Conservation (phyloP, 768 basidiomycete species). For the Glaciozyma martinii region DNA sequence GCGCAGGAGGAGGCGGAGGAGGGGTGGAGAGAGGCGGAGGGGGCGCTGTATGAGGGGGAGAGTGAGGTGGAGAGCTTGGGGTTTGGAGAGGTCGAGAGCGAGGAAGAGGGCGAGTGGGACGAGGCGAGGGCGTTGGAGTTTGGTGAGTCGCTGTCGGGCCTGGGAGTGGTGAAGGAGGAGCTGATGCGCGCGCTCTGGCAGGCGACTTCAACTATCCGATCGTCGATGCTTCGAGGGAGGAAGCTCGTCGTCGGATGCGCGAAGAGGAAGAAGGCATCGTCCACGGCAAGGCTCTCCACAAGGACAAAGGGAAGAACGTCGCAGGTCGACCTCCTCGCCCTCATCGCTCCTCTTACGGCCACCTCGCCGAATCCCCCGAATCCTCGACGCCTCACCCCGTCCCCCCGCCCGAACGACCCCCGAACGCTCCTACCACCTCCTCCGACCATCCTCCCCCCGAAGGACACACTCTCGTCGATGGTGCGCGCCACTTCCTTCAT, state of each 20-base stretch:
- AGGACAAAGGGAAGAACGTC: constrained; percentile 48
- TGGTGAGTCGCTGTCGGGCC: constrained; percentile 52
- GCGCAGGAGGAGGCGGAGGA: constrained; percentile 40
- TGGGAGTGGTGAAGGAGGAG: neutral
- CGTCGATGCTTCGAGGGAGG: constrained; percentile 35
- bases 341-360: constrained; percentile 25
- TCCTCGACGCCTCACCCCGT: neutral
- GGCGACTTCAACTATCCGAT: constrained; percentile 35
- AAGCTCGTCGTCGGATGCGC: constrained; percentile 58
- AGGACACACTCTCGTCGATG: constrained; percentile 1
- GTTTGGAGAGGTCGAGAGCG: constrained; percentile 60
- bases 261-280: constrained; percentile 78
- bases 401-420: neutral
- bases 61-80: constrained; percentile 49
- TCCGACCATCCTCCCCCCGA: constrained; percentile 11
- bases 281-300: constrained; percentile 14
- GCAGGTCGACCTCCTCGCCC: constrained; percentile 44
- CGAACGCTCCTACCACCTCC: constrained; percentile 7
- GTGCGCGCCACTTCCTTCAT: constrained; percentile 24
- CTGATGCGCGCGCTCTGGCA: neutral
- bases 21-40: constrained; percentile 30
- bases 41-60: constrained; percentile 39
- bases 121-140: constrained; percentile 73
- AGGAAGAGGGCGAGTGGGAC: constrained; percentile 59
- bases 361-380: constrained; percentile 15